Percentiles rank a stretch among this genome's conserved stretches.
phyloP scores from a whole-genome alignment of 2,329 filamentous ascomycete genomes.

The Colletotrichum noveboracense region DNA sequence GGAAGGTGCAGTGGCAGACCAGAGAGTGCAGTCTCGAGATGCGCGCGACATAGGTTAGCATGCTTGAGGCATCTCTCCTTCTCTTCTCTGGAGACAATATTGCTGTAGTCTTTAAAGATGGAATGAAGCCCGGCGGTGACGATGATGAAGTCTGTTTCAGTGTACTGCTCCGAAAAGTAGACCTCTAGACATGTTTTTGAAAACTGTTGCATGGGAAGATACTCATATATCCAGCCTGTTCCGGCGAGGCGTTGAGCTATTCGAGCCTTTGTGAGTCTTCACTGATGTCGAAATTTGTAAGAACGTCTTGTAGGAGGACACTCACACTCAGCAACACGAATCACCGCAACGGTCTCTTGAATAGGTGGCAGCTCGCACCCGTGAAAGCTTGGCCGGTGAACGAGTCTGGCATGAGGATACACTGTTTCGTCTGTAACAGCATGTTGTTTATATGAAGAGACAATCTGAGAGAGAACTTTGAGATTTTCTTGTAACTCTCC shows the following conservation, averaged over 20 bases:
- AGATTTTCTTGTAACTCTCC: constrained; percentile 38
- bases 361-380: constrained; percentile 19
- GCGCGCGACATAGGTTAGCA: constrained; percentile 28
- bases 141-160: constrained; percentile 36
- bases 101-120: constrained; percentile 7
- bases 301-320: no score
- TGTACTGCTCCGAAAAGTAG: constrained; percentile 36
- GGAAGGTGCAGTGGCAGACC: constrained; percentile 36
- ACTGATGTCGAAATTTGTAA: no score
- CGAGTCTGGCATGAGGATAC: constrained; percentile 26
- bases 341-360: constrained; percentile 5
- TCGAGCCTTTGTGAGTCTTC: no score
- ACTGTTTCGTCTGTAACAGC: constrained; percentile 27
- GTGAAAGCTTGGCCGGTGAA: neutral
- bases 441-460: constrained; percentile 28
- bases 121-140: constrained; percentile 33
- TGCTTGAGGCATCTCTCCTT: constrained; percentile 27
- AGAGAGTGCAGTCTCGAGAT: constrained; percentile 34
- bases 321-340: neutral
- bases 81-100: constrained; percentile 10
- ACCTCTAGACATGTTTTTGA: constrained; percentile 36
- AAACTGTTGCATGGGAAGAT: constrained; percentile 31
- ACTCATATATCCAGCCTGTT: constrained; percentile 33
- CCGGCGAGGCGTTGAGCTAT: neutral
- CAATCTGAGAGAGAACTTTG: constrained; percentile 35